Evolutionary conservation across 2,329 filamentous ascomycete genomes (phyloP), one percentile per base, ranked within the genome.

Genomic region (Arthrinium phaeospermum): DNA sequence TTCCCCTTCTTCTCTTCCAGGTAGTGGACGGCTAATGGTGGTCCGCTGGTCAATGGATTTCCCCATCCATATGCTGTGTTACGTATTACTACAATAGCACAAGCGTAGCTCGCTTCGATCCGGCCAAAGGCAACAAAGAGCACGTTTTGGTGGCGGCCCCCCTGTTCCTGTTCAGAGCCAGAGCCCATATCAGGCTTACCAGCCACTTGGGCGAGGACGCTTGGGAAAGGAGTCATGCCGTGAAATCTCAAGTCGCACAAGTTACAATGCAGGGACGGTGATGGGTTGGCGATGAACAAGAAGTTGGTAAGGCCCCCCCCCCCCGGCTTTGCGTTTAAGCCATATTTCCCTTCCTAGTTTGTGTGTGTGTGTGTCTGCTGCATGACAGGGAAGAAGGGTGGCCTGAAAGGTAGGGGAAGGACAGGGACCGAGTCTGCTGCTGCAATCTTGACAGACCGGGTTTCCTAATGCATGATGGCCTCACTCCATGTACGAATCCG

Each of bases 221-320:
- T 41, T 8, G 57, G 57, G 34, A 37, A 13, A 22, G 8, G 30
- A 61, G 27, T 12, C 30, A 64, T n/a, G 34, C 19, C 41, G 19
- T 41, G 30, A 30, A 5, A 41, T 41, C 57, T 14, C 8, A 41
- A 41, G 57, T 64, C 10, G 41, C 57, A 64, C 57, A 64, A 64
- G 57, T 64, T 34, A 41, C 34, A 64, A 64, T 64, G 57, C 57
- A 64, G 57, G 57, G 57, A 64, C 57, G 57, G 34, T 24, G 57
- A 64, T 19, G 57, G 57, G 19, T 64, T 64, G n/a, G 34, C 34
- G 57, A 64, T 22, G 19, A 41, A 41, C 41, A 41, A 64, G 30
- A 16, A 22, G 57, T 22, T 37, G 34, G 22, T 22, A 64, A 13
- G 37, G 8, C 37, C 19, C n/a, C n/a, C n/a, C n/a, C n/a, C n/a